A percentile compares a stretch with the other conserved stretches of the same genome.
These are phyloP conservation scores for Tolypocladium guangdongense DNA, from an alignment of 2,329 filamentous ascomycete genomes.

Conservation along the genomic window DNA sequence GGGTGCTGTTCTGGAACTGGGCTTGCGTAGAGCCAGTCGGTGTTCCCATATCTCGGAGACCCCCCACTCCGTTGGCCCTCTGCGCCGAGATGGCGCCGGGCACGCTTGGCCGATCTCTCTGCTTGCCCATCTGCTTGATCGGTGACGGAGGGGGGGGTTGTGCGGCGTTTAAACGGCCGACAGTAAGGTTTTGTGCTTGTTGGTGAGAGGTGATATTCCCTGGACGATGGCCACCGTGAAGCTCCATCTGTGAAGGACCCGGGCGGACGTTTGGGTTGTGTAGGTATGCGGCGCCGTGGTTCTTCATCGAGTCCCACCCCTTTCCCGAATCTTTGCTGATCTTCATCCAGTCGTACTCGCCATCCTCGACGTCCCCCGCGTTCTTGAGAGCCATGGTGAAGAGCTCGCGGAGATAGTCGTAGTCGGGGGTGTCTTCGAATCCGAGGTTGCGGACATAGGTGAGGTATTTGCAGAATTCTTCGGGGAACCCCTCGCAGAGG, in stretches of 20 bases:
- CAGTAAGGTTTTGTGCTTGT: slow-evolving; percentile 56
- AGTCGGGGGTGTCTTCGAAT: slow-evolving; percentile 97
- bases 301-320: slow-evolving; percentile 70
- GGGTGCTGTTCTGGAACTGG: slow-evolving; percentile 92
- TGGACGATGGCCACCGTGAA: slow-evolving; percentile 62
- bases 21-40: slow-evolving; percentile 87
- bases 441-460: slow-evolving; percentile 96
- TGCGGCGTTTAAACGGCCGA: slow-evolving; percentile 87
- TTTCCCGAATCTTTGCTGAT: slow-evolving; percentile 73
- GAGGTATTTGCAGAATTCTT: slow-evolving; percentile 96
- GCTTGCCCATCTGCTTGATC: slow-evolving; percentile 71
- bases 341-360: slow-evolving; percentile 99
- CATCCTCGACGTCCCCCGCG: slow-evolving; percentile 88
- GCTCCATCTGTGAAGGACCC: slow-evolving; percentile 73
- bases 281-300: slow-evolving; percentile 48
- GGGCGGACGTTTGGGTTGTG: slow-evolving; percentile 70
- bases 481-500: slow-evolving; percentile 88
- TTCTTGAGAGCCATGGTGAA: slow-evolving; percentile 95
- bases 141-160: slow-evolving; percentile 81
- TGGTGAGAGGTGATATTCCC: slow-evolving; percentile 55
- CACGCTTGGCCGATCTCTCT: slow-evolving; percentile 64
- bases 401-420: slow-evolving; percentile 92
- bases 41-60: slow-evolving; percentile 65
- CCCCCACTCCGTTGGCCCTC: slow-evolving; percentile 65
- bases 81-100: slow-evolving; percentile 63